Conservation (phyloP, 192 early-diverging fungal genomes). For the Phycomyces blakesleeanus region DNA sequence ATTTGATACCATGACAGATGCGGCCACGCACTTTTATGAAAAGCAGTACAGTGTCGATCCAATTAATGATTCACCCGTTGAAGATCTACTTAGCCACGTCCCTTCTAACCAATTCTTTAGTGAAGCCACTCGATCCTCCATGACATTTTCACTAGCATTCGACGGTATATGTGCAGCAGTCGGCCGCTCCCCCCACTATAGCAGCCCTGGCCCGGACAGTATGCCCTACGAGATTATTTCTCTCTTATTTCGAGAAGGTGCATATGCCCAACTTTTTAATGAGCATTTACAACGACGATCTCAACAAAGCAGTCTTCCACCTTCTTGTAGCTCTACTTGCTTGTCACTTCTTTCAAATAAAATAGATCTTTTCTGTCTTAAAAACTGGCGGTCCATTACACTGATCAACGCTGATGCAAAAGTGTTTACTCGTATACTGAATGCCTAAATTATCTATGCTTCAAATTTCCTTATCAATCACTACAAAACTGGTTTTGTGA, state of each 20-base stretch:
- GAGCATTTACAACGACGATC: background rate
- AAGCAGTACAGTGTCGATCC: too few relatives aligned
- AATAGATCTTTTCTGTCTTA: conserved; percentile 13
- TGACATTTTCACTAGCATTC: background rate
- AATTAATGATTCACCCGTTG: too few relatives aligned
- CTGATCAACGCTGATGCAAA: conserved; percentile 23
- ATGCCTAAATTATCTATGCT: background rate
- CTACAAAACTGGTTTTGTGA: conserved; percentile 19
- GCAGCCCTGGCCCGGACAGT: conserved; percentile 15
- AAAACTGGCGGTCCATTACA: conserved; percentile 22
- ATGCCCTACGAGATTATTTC: background rate
- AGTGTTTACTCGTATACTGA: conserved; percentile 17
- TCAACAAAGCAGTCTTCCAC: background rate
- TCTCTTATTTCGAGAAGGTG: background rate
- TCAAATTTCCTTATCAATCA: conserved; percentile 2
- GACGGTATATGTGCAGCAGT: background rate
- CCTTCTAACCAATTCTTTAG: too few relatives aligned
- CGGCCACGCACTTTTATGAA: too few relatives aligned
- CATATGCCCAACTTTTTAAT: background rate
- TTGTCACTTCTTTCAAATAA: conserved; percentile 22
- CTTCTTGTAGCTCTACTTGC: background rate
- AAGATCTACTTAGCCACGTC: too few relatives aligned
- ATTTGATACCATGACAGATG: too few relatives aligned
- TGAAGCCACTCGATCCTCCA: background rate
- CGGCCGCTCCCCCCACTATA: background rate